A percentile compares a stretch with the other conserved stretches of the same genome.
Conservation (phyloP, 2,329 filamentous ascomycete species). For the Neurospora sp. region DNA sequence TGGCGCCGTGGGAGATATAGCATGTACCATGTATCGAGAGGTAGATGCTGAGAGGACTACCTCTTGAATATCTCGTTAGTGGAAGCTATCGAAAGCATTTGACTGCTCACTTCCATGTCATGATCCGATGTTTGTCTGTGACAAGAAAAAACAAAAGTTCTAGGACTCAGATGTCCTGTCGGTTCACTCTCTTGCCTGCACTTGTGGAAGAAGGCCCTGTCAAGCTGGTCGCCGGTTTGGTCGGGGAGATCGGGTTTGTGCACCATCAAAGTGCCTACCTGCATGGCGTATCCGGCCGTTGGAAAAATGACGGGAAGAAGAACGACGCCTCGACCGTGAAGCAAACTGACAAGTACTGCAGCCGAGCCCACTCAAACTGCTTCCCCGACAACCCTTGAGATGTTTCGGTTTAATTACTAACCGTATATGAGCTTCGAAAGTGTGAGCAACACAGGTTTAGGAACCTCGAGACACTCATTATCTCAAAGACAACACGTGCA, state of each 20-base stretch:
- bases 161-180: background rate
- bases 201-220: background rate
- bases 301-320: background rate
- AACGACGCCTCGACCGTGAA: background rate
- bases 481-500: slow-evolving; percentile 14
- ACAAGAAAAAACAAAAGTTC: background rate
- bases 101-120: background rate
- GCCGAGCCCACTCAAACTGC: background rate
- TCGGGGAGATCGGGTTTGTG: slow-evolving; percentile 1
- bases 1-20: slow-evolving; percentile 3
- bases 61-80: background rate
- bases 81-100: background rate
- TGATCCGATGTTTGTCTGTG: background rate
- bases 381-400: background rate
- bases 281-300: slow-evolving; percentile 1
- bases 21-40: background rate
- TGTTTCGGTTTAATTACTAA: slow-evolving; percentile 12
- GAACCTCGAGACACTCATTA: slow-evolving; percentile 8
- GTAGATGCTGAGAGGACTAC: background rate
- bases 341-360: slow-evolving; percentile 2
- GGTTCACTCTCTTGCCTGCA: background rate
- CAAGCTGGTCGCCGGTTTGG: background rate
- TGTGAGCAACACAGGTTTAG: background rate
- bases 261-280: background rate
- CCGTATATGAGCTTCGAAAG: background rate